phyloP scores from a whole-genome alignment of 139 green algal species.

The Penium margaritaceum region DNA sequence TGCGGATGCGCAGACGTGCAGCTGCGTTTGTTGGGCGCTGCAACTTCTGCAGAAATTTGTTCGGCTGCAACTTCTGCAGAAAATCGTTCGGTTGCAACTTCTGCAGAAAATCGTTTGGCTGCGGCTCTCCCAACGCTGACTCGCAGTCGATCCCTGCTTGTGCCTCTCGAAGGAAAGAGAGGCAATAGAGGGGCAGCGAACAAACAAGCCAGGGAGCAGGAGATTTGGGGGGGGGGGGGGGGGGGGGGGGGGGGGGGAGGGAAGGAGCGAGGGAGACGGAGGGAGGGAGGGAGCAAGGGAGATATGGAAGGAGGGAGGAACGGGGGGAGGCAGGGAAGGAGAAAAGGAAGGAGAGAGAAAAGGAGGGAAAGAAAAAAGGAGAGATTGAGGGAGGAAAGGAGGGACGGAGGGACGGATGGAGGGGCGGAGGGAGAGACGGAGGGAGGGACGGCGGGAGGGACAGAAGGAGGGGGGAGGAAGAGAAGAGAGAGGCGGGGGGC shows the following conservation, averaged over 20 bases:
- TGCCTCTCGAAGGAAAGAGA: conserved; percentile 14
- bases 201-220: neutral
- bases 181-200: neutral
- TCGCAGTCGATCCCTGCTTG: conserved; percentile 27
- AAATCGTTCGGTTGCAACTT: conserved; percentile 72
- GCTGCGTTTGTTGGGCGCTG: conserved; percentile 85
- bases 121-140: conserved; percentile 37
- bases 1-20: too few species aligned
- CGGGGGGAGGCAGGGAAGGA: neutral
- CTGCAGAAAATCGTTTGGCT: conserved; percentile 67
- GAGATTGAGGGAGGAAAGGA: neutral
- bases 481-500: neutral
- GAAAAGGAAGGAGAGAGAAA: neutral
- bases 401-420: too few species aligned
- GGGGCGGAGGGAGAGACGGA: neutral
- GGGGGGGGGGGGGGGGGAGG: neutral
- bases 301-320: neutral
- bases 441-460: neutral
- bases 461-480: neutral
- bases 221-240: neutral
- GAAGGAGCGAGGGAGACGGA: neutral
- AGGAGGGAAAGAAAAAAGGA: conserved; percentile 5
- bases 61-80: conserved; percentile 72
- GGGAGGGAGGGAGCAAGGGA: too few species aligned
- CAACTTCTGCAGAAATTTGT: conserved; percentile 71